phyloP scores from a whole-genome alignment of 345 rosid species.

The Rhizophora apiculata region DNA sequence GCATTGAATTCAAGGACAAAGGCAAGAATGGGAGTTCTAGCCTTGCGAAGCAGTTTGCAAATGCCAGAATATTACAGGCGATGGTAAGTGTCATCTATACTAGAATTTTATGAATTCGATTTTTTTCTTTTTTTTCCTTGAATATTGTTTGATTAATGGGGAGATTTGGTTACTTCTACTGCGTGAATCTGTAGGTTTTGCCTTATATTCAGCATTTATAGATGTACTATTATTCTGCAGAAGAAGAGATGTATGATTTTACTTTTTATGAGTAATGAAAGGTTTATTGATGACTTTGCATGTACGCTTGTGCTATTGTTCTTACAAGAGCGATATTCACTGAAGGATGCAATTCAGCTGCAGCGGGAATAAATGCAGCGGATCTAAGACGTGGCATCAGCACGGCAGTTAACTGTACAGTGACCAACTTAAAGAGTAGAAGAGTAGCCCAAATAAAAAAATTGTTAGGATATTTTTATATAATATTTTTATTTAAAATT shows the following conservation, averaged over 20 bases:
- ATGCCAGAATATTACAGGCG: conserved; percentile 89
- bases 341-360: conserved; percentile 98
- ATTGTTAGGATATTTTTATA: too few relatives aligned
- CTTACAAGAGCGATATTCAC: conserved; percentile 80
- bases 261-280: background rate
- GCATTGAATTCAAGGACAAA: conserved; percentile 87
- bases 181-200: too few relatives aligned
- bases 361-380: conserved; percentile 95
- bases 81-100: conserved; percentile 45
- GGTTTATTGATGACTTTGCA: conserved; percentile 16
- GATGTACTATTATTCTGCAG: too few relatives aligned
- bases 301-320: conserved; percentile 98
- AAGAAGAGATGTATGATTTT: too few relatives aligned
- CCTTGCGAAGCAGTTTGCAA: conserved; percentile 97
- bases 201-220: background rate
- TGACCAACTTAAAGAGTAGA: conserved; percentile 81
- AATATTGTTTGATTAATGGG: too few relatives aligned
- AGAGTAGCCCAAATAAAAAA: too few relatives aligned
- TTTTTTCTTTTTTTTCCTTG: too few relatives aligned
- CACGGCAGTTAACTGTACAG: conserved; percentile 84
- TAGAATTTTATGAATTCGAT: too few relatives aligned
- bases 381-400: conserved; percentile 85
- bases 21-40: conserved; percentile 92
- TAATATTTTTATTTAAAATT: too few relatives aligned
- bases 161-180: too few relatives aligned